Conservation (phyloP, 768 basidiomycete genomes). For the Rhodotorula babjevae region DNA sequence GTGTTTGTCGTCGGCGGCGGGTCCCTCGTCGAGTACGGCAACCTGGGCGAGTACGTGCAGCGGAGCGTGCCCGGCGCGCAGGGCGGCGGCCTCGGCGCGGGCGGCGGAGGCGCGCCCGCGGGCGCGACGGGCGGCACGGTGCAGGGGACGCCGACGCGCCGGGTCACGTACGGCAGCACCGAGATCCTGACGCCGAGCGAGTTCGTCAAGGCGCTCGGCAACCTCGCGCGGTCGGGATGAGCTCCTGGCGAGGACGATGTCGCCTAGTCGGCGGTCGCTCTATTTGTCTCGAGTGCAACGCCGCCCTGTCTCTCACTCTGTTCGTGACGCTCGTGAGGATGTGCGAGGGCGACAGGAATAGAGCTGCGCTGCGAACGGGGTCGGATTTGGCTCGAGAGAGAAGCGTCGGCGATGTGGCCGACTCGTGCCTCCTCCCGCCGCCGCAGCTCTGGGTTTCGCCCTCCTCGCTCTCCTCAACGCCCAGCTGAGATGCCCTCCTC, state of each 20-base stretch:
- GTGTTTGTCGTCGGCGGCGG: constrained; percentile 96
- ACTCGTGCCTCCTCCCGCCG: too few relatives aligned
- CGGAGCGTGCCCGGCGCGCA: constrained; percentile 26
- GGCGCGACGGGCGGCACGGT: constrained; percentile 4
- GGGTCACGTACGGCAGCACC: constrained; percentile 89
- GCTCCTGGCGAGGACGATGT: neutral
- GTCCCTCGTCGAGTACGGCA: constrained; percentile 94
- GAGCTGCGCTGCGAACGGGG: too few relatives aligned
- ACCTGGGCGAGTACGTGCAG: constrained; percentile 85
- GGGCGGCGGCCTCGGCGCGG: neutral
- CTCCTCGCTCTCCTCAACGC: neutral
- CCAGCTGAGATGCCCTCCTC: neutral
- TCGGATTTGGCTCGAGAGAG: too few relatives aligned
- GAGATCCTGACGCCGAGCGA: constrained; percentile 86
- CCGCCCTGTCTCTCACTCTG: neutral
- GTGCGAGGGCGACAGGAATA: too few relatives aligned
- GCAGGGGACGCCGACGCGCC: constrained; percentile 56
- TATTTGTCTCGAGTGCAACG: neutral
- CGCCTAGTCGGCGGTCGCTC: neutral
- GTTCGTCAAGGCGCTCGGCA: constrained; percentile 69
- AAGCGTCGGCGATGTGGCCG: too few relatives aligned
- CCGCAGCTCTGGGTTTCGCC: too few relatives aligned
- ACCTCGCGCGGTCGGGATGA: constrained; percentile 38
- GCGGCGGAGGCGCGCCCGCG: neutral
- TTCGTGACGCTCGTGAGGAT: too few relatives aligned